These are phyloP conservation scores for Solanum appendiculatum DNA, from an alignment of 257 asterid species.

Conservation along the genomic window DNA sequence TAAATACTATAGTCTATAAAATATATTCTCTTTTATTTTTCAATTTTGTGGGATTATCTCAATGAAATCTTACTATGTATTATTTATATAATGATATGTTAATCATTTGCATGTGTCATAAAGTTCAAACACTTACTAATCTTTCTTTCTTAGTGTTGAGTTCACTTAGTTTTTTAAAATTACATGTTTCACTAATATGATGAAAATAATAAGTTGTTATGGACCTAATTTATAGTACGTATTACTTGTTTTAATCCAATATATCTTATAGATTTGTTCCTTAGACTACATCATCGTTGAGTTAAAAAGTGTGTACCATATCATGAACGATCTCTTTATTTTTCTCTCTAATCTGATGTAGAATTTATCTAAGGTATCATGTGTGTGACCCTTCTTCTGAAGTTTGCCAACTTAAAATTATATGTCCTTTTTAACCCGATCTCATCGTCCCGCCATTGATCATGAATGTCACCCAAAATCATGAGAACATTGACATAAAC, in stretches of 20 bases:
- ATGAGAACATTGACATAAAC: background rate
- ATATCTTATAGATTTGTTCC: background rate
- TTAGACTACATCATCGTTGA: background rate
- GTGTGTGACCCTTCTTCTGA: too few species aligned
- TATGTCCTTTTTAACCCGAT: background rate
- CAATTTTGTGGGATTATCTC: background rate
- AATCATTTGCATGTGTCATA: constrained; percentile 24
- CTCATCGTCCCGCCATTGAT: too few species aligned
- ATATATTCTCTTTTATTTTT: background rate
- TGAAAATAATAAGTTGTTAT: background rate
- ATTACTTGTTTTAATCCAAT: background rate
- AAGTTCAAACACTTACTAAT: background rate
- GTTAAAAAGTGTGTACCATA: background rate
- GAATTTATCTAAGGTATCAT: too few species aligned
- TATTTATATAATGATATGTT: constrained; percentile 20
- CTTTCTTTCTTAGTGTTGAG: background rate
- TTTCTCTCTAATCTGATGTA: too few species aligned
- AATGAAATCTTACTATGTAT: constrained; percentile 8
- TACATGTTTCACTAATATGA: background rate
- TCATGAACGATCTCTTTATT: too few species aligned
- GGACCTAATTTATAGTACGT: background rate
- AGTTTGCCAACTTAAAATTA: background rate
- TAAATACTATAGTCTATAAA: background rate
- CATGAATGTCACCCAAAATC: background rate
- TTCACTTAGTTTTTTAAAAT: background rate